Percentiles rank a stretch among this genome's conserved stretches.
Conservation (phyloP, 768 basidiomycete genomes). For the Tylopilus plumbeoviolaceoides region DNA sequence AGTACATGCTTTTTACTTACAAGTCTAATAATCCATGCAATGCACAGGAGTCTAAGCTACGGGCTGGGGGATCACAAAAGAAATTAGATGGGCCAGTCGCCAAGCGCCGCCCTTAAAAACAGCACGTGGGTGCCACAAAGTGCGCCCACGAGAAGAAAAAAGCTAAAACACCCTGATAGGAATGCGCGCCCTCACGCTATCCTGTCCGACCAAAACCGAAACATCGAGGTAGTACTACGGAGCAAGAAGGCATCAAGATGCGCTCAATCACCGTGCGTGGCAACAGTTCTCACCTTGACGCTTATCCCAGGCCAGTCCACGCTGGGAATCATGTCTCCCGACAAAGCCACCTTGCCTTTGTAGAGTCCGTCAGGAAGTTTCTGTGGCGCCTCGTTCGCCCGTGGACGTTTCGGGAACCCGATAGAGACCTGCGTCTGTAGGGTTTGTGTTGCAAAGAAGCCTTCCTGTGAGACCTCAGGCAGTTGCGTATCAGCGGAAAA, state of each 20-base stretch:
- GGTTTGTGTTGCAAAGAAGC: slow-evolving; percentile 23
- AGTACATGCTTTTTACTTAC: slow-evolving; percentile 6
- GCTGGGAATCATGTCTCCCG: slow-evolving; percentile 57
- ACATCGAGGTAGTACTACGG: slow-evolving; percentile 69
- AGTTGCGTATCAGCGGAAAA: slow-evolving; percentile 20
- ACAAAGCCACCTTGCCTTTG: slow-evolving; percentile 53
- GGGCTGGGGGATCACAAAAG: background rate
- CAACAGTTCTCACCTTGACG: slow-evolving; percentile 50
- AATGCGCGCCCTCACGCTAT: slow-evolving; percentile 57
- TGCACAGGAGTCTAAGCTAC: slow-evolving; percentile 2
- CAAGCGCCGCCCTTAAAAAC: background rate
- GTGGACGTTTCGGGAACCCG: slow-evolving; percentile 69
- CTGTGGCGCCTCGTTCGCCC: slow-evolving; percentile 42
- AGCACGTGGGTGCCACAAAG: background rate
- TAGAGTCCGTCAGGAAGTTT: slow-evolving; percentile 65
- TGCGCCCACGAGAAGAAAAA: background rate
- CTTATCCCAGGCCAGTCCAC: slow-evolving; percentile 65
- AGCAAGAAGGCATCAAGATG: slow-evolving; percentile 1
- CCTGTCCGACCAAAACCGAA: slow-evolving; percentile 61
- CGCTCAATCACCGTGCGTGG: slow-evolving; percentile 5
- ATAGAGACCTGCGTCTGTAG: slow-evolving; percentile 45
- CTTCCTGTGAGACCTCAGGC: slow-evolving; percentile 21
- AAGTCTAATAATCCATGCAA: background rate
- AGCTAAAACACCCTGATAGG: slow-evolving; percentile 53
- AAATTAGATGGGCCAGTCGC: background rate